phyloP scores from a whole-genome alignment of 306 rosid species.

The Argentina anserina region DNA sequence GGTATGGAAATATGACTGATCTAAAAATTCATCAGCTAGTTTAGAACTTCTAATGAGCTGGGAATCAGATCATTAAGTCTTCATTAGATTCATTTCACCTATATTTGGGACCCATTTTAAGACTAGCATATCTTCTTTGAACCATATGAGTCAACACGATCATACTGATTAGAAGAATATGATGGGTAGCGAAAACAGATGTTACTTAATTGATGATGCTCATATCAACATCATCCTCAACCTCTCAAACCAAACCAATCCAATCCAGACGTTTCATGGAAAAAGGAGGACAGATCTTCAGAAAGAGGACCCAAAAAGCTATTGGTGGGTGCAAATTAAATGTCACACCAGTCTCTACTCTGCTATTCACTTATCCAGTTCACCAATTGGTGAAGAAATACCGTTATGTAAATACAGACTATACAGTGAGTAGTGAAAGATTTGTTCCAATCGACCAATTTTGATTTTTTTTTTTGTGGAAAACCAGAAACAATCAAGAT shows the following conservation, averaged over 20 bases:
- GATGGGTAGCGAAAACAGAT: neutral
- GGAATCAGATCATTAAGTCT: neutral
- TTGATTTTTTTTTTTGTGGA: neutral
- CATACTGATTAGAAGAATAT: neutral
- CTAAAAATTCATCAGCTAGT: neutral
- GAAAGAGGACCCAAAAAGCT: neutral
- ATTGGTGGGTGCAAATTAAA: neutral
- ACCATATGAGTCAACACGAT: neutral
- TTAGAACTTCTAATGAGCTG: neutral
- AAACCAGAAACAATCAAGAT: neutral
- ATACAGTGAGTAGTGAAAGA: neutral
- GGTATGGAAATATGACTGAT: too few relatives aligned
- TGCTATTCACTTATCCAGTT: neutral
- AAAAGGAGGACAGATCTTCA: neutral
- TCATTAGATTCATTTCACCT: neutral
- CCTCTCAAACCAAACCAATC: neutral
- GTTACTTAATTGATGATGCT: neutral
- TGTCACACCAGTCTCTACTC: neutral
- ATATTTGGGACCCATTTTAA: neutral
- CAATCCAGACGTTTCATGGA: neutral
- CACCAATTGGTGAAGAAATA: neutral
- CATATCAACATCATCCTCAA: neutral
- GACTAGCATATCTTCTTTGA: neutral
- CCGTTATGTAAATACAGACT: neutral
- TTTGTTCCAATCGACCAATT: neutral